phyloP scores from a whole-genome alignment of 2,329 filamentous ascomycete species.

The Hypomyces perniciosus region DNA sequence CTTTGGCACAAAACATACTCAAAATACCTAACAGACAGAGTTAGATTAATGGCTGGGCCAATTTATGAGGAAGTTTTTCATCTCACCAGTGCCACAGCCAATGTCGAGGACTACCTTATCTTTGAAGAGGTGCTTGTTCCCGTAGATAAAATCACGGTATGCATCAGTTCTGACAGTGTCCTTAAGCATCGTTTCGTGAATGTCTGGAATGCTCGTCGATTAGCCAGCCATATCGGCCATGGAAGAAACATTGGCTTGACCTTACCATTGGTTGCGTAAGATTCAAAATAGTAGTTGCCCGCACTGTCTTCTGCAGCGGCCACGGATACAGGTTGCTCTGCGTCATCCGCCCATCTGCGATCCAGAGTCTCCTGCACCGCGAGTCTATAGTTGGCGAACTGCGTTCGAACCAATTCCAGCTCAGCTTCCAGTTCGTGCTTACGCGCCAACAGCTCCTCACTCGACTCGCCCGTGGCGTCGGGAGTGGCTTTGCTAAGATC shows the following conservation, averaged over 20 bases:
- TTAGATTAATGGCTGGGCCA: not conserved
- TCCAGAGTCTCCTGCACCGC: conserved; percentile 62
- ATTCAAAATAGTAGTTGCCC: conserved; percentile 51
- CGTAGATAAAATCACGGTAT: conserved; percentile 92
- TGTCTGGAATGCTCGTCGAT: conserved; percentile 46
- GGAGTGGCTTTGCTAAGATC: conserved; percentile 14
- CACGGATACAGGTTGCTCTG: conserved; percentile 30
- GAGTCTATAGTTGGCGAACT: conserved; percentile 60
- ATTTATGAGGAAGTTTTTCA: not conserved
- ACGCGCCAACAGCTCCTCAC: conserved; percentile 39
- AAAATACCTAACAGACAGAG: conserved; percentile 57
- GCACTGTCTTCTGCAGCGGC: conserved; percentile 26
- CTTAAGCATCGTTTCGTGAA: conserved; percentile 95
- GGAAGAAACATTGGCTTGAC: conserved; percentile 15
- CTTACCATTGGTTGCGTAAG: conserved; percentile 54
- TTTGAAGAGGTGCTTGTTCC: conserved; percentile 79
- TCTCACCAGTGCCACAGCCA: conserved; percentile 66
- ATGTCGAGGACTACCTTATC: conserved; percentile 87
- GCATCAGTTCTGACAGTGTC: conserved; percentile 82
- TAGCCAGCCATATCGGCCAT: not conserved
- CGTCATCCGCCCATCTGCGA: conserved; percentile 55
- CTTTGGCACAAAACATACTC: conserved; percentile 90
- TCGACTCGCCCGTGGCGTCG: conserved; percentile 14
- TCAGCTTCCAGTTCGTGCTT: conserved; percentile 55
- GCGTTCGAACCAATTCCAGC: conserved; percentile 50